Conservation (phyloP, 164 flowering plant genomes). For the Platanus orientalis region DNA sequence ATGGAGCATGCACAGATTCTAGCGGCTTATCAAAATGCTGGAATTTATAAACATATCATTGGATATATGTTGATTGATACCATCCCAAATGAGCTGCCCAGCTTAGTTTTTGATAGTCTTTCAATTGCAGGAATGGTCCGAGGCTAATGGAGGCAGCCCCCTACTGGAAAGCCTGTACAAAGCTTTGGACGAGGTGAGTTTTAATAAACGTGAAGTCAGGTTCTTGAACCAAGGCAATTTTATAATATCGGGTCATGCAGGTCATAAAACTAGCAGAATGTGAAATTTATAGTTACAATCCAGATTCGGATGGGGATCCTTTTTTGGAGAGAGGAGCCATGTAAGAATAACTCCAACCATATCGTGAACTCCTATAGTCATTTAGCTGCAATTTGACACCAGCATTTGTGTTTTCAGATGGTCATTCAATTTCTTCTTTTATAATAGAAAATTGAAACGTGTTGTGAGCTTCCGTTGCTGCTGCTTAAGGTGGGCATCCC, state of each 20-base stretch:
- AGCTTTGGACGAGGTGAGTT: conserved; percentile 84
- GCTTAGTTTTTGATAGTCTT: neutral
- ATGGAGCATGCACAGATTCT: neutral
- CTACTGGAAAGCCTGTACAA: conserved; percentile 58
- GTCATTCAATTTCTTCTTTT: conserved; percentile 92
- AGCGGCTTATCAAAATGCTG: neutral
- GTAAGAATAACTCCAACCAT: conserved; percentile 34
- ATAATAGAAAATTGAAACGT: conserved; percentile 80
- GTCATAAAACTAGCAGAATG: conserved; percentile 80
- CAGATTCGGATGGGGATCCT: conserved; percentile 81
- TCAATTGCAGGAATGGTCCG: conserved; percentile 67
- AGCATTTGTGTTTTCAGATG: conserved; percentile 53
- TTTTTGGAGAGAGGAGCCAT: conserved; percentile 78
- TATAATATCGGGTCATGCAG: conserved; percentile 41
- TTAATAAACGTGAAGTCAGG: neutral
- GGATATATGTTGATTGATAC: neutral
- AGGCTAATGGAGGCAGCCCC: conserved; percentile 47
- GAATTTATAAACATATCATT: neutral
- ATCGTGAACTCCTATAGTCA: neutral
- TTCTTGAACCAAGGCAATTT: conserved; percentile 2
- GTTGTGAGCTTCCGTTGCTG: conserved; percentile 82
- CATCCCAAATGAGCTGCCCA: neutral
- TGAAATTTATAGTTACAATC: conserved; percentile 82
- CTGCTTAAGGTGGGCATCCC: conserved; percentile 63
- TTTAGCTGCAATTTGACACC: conserved; percentile 1